These are phyloP conservation scores for Mycena galericulata DNA, from an alignment of 768 basidiomycete species.

Conservation along the genomic window DNA sequence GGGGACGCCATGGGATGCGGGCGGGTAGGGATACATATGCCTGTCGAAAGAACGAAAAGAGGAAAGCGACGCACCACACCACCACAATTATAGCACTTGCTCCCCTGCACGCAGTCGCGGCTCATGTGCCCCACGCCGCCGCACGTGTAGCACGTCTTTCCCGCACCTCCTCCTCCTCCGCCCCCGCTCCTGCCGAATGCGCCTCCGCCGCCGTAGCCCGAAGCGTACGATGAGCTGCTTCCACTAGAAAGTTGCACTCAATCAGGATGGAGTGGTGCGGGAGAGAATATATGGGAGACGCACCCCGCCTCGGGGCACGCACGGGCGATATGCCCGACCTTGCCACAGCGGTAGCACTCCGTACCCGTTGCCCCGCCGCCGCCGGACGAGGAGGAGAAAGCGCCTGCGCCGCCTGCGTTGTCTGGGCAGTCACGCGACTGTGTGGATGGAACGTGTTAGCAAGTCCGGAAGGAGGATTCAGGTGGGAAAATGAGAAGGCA, in stretches of 20 bases:
- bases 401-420: constrained; percentile 37
- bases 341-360: constrained; percentile 90
- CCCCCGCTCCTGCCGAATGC: constrained; percentile 39
- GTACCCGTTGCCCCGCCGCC: constrained; percentile 39
- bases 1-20: no score
- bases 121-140: constrained; percentile 90
- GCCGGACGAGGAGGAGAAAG: constrained; percentile 36
- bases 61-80: no score
- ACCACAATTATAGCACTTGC: constrained; percentile 91
- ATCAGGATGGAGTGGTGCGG: background rate
- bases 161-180: constrained; percentile 33
- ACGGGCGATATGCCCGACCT: constrained; percentile 88
- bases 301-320: constrained; percentile 72
- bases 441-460: no score
- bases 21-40: no score
- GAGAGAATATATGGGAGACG: constrained; percentile 21
- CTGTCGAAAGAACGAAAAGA: no score
- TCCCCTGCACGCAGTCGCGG: constrained; percentile 86
- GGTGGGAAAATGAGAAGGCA: no score
- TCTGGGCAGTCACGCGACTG: constrained; percentile 88
- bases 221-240: constrained; percentile 49
- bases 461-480: no score
- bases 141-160: constrained; percentile 74
- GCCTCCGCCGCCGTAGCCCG: constrained; percentile 50
- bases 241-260: background rate